phyloP scores from a whole-genome alignment of 1,284 basidiomycete species.

The Papiliotrema terrestris region DNA sequence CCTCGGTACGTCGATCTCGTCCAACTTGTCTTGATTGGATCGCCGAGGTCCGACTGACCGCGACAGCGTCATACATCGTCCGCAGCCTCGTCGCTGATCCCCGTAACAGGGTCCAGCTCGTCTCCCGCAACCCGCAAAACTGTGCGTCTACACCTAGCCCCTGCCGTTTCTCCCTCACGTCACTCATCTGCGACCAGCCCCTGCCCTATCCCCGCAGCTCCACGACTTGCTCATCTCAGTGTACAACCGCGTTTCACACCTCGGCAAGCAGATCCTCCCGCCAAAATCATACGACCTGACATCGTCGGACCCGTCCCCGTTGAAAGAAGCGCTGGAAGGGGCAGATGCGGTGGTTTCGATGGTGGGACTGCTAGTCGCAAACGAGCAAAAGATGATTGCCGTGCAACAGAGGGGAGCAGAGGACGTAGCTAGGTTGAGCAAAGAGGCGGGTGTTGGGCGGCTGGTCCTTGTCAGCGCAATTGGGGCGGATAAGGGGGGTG shows the following conservation, averaged over 20 bases:
- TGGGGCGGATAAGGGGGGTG: slow-evolving; percentile 34
- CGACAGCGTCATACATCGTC: slow-evolving; percentile 58
- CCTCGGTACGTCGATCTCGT: slow-evolving; percentile 51
- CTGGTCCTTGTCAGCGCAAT: slow-evolving; percentile 42
- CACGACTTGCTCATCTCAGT: no score
- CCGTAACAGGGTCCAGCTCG: slow-evolving; percentile 53
- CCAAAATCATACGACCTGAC: slow-evolving; percentile 59
- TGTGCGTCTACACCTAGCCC: slow-evolving; percentile 32
- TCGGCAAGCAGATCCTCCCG: slow-evolving; percentile 48
- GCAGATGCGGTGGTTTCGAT: slow-evolving; percentile 61
- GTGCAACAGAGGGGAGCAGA: slow-evolving; percentile 63
- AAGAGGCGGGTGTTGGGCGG: slow-evolving; percentile 30
- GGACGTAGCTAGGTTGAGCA: slow-evolving; percentile 52
- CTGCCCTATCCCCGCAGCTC: neutral
- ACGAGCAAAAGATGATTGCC: slow-evolving; percentile 56
- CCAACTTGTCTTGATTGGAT: neutral
- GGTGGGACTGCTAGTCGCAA: slow-evolving; percentile 62
- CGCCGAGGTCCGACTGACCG: neutral
- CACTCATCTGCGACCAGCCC: neutral
- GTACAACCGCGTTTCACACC: slow-evolving; percentile 34
- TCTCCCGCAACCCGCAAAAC: slow-evolving; percentile 55
- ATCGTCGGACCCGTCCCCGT: slow-evolving; percentile 46
- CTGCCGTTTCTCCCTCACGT: neutral
- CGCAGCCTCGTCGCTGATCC: slow-evolving; percentile 50
- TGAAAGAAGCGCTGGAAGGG: slow-evolving; percentile 54